Conservation (phyloP, 2,329 filamentous ascomycete species). For the Ilyonectria robusta region DNA sequence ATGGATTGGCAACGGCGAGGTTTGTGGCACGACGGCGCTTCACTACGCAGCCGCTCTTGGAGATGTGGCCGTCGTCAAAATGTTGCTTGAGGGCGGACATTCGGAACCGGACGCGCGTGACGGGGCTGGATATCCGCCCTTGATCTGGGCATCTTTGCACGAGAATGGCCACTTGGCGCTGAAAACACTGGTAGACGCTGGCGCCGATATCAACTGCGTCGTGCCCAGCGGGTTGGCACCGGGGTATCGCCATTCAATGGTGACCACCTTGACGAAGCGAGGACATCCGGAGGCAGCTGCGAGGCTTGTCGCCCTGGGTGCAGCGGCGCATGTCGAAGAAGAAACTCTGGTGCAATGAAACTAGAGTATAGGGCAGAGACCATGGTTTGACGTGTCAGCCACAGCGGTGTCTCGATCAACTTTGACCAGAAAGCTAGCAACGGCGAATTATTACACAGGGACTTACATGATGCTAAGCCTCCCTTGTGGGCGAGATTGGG, state of each 20-base stretch:
- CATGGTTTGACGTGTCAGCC: background rate
- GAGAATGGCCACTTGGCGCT: no score
- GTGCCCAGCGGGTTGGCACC: slow-evolving; percentile 24
- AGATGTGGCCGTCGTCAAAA: no score
- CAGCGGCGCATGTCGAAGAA: background rate
- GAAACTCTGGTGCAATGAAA: background rate
- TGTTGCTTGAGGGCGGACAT: no score
- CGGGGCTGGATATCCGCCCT: no score
- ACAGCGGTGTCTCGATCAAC: background rate
- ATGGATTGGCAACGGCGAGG: no score
- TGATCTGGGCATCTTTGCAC: no score
- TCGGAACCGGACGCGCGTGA: no score
- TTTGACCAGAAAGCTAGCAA: background rate
- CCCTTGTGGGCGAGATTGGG: slow-evolving; percentile 3
- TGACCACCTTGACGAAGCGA: slow-evolving; percentile 2
- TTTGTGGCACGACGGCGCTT: no score
- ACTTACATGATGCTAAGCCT: slow-evolving; percentile 7
- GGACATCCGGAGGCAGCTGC: slow-evolving; percentile 19
- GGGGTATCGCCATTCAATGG: slow-evolving; percentile 16
- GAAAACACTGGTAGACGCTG: no score
- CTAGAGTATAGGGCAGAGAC: background rate
- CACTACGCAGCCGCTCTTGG: no score
- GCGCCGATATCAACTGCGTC: slow-evolving; percentile 23
- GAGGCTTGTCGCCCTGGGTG: slow-evolving; percentile 15
- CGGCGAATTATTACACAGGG: slow-evolving; percentile 4